These are phyloP conservation scores for Trametes gibbosa DNA, from an alignment of 768 basidiomycete genomes.

Conservation along the genomic window DNA sequence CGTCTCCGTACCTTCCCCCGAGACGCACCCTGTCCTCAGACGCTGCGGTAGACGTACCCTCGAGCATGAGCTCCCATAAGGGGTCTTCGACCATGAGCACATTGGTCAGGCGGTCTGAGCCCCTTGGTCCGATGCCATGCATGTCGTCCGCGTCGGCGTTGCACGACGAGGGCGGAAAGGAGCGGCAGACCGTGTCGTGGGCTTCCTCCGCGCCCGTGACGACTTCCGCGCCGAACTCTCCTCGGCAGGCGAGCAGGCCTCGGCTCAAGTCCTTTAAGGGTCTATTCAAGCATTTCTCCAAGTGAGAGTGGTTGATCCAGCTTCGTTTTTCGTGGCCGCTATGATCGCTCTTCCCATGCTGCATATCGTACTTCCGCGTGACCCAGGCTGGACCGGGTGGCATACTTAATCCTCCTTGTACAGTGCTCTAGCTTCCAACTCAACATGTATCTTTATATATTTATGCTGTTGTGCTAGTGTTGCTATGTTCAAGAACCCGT, in stretches of 20 bases:
- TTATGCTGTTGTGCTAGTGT: background rate
- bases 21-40: slow-evolving; percentile 5
- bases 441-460: slow-evolving; percentile 6
- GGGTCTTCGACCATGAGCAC: background rate
- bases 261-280: slow-evolving; percentile 15
- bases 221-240: slow-evolving; percentile 12
- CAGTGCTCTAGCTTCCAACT: background rate
- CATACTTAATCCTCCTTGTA: background rate
- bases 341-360: background rate
- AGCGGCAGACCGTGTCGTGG: slow-evolving; percentile 1
- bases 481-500: too few species aligned
- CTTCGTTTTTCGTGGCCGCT: background rate
- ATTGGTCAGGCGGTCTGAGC: background rate
- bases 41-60: background rate
- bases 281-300: slow-evolving; percentile 18
- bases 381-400: background rate
- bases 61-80: background rate
- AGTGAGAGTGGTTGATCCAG: background rate
- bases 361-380: background rate
- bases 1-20: background rate
- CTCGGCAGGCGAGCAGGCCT: slow-evolving; percentile 3
- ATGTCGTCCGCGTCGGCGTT: background rate
- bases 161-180: background rate
- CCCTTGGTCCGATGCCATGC: slow-evolving; percentile 1
- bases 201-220: background rate